Conservation (phyloP, 306 rosid genomes). For the Urtica urens region DNA sequence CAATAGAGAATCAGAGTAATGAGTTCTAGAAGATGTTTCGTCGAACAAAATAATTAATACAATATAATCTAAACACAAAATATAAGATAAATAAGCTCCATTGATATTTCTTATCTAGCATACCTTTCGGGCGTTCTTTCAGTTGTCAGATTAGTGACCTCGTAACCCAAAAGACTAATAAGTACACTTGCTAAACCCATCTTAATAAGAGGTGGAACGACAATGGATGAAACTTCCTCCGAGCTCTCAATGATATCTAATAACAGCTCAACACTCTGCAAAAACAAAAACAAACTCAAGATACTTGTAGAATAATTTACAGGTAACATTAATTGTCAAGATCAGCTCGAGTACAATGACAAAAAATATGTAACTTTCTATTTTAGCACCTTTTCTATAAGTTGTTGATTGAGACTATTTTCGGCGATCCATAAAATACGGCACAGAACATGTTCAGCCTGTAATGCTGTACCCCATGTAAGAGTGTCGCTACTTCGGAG, state of each 20-base stretch:
- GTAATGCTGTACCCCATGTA: slow-evolving; percentile 59
- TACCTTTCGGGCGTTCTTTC: slow-evolving; percentile 79
- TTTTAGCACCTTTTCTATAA: slow-evolving; percentile 67
- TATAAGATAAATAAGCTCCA: background rate
- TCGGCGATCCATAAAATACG: slow-evolving; percentile 77
- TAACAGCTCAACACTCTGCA: slow-evolving; percentile 60
- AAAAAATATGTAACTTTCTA: too few species aligned
- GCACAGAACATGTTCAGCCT: slow-evolving; percentile 42
- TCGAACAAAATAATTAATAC: too few species aligned
- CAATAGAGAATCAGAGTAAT: too few species aligned
- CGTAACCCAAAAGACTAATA: slow-evolving; percentile 54
- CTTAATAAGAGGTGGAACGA: slow-evolving; percentile 59
- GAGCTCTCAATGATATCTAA: slow-evolving; percentile 61
- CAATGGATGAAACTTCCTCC: slow-evolving; percentile 38
- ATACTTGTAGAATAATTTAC: background rate
- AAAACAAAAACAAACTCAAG: background rate
- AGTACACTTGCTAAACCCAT: slow-evolving; percentile 65
- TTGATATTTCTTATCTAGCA: background rate
- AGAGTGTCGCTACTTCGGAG: slow-evolving; percentile 52
- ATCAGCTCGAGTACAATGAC: too few species aligned
- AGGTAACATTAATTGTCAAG: background rate
- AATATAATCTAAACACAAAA: too few species aligned
- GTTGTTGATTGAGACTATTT: slow-evolving; percentile 68
- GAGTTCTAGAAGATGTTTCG: too few species aligned
- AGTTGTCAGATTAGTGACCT: slow-evolving; percentile 38